phyloP scores from a whole-genome alignment of 768 basidiomycete species.

The Cystofilobasidium macerans region DNA sequence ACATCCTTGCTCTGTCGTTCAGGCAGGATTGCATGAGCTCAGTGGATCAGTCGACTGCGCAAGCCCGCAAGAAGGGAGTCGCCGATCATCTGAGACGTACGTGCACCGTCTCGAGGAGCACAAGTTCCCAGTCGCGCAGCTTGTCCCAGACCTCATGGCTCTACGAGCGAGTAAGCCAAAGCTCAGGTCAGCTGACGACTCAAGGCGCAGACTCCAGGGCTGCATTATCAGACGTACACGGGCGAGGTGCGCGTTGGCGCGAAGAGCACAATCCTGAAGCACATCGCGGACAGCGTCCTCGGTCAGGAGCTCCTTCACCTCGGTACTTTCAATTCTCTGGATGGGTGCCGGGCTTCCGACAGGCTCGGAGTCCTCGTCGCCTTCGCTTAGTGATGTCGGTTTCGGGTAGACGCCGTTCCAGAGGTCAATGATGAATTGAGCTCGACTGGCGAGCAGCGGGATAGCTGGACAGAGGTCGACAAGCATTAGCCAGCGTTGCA shows the following conservation, averaged over 20 bases:
- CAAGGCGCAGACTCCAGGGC: neutral
- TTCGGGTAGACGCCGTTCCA: constrained; percentile 19
- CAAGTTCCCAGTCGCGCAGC: constrained; percentile 64
- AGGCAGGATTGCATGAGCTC: constrained; percentile 33
- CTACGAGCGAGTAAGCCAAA: constrained; percentile 41
- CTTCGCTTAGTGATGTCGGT: constrained; percentile 2
- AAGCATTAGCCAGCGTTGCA: too few species aligned
- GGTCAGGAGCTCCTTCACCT: constrained; percentile 47
- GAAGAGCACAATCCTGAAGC: constrained; percentile 47
- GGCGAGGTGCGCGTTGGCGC: constrained; percentile 53
- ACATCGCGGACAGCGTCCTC: constrained; percentile 52
- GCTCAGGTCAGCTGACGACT: neutral
- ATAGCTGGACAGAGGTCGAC: constrained; percentile 50
- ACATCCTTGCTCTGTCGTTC: constrained; percentile 17
- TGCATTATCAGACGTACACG: constrained; percentile 43
- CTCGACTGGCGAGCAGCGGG: constrained; percentile 56
- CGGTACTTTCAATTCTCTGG: constrained; percentile 17
- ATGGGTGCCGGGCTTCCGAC: constrained; percentile 34
- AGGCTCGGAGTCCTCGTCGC: constrained; percentile 37
- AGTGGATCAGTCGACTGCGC: too few species aligned
- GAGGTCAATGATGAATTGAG: constrained; percentile 48
- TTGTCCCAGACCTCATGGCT: constrained; percentile 51
- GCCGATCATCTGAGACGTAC: constrained; percentile 43
- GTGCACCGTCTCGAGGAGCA: constrained; percentile 45
- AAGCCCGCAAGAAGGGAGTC: neutral